Conservation (phyloP, 2,329 filamentous ascomycete genomes). For the Colletotrichum sublineola region DNA sequence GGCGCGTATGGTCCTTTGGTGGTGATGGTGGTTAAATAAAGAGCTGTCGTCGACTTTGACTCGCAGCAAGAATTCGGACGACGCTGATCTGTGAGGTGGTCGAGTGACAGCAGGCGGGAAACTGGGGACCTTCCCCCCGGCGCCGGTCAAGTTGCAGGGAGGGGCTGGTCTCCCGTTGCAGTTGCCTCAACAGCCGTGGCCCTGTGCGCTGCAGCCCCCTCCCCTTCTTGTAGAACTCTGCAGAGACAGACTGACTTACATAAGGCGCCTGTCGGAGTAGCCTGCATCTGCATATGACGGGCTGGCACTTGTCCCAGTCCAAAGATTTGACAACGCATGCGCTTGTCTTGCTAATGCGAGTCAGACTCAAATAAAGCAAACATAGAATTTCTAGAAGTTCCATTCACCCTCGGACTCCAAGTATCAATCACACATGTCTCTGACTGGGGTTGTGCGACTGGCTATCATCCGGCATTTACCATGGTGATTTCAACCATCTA, state of each 20-base stretch:
- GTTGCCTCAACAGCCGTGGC: slow-evolving; percentile 44
- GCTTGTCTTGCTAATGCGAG: slow-evolving; percentile 18
- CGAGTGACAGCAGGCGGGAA: slow-evolving; percentile 28
- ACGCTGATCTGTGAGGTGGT: slow-evolving; percentile 33
- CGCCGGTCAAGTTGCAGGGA: slow-evolving; percentile 32
- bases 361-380: background rate
- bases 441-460: background rate
- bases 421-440: background rate
- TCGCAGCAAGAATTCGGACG: slow-evolving; percentile 42
- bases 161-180: slow-evolving; percentile 36
- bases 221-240: background rate
- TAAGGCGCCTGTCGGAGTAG: slow-evolving; percentile 23
- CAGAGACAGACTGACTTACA: slow-evolving; percentile 21
- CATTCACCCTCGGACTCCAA: background rate
- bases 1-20: slow-evolving; percentile 12
- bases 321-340: slow-evolving; percentile 14
- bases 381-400: background rate
- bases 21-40: background rate
- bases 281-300: slow-evolving; percentile 16
- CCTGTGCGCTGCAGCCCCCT: slow-evolving; percentile 47
- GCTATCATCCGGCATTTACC: background rate
- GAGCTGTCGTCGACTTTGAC: slow-evolving; percentile 43
- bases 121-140: slow-evolving; percentile 31
- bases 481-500: background rate
- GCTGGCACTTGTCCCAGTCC: slow-evolving; percentile 11